phyloP scores from a whole-genome alignment of 345 rosid genomes.

The Syzygium oleosum region DNA sequence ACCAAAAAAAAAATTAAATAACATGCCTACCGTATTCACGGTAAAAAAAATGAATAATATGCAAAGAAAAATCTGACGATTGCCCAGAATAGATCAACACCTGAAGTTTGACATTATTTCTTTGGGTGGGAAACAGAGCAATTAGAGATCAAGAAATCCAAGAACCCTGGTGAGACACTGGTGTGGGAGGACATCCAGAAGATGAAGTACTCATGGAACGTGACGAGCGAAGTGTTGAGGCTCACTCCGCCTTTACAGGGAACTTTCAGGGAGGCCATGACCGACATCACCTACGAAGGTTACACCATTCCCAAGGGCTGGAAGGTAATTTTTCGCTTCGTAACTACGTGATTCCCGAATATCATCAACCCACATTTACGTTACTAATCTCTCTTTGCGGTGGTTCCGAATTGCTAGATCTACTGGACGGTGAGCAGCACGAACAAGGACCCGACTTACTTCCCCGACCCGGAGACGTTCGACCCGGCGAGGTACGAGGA shows the following conservation, averaged over 20 bases:
- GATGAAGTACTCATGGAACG: constrained; percentile 42
- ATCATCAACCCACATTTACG: background rate
- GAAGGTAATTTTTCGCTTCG: constrained; percentile 14
- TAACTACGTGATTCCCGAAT: background rate
- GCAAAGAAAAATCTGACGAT: background rate
- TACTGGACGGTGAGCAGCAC: constrained; percentile 7
- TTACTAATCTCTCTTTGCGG: background rate
- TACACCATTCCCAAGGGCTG: constrained; percentile 46
- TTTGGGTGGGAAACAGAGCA: constrained; percentile 23
- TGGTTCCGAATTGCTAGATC: background rate
- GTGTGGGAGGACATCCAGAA: constrained; percentile 39
- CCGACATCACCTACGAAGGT: constrained; percentile 31
- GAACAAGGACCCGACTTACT: constrained; percentile 4
- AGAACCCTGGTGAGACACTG: constrained; percentile 12
- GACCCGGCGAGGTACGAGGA: constrained; percentile 5
- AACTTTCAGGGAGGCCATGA: constrained; percentile 32
- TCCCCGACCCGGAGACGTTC: constrained; percentile 6
- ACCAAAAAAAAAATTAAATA: too few species aligned
- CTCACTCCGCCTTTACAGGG: constrained; percentile 40
- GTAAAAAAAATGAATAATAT: background rate
- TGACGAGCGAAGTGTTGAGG: constrained; percentile 31
- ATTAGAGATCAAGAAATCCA: constrained; percentile 6
- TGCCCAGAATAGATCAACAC: background rate
- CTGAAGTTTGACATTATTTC: background rate
- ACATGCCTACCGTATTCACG: background rate